A percentile compares a stretch with the other conserved stretches of the same genome.
These are phyloP conservation scores for Colletotrichum echinochloae DNA, from an alignment of 2,329 filamentous ascomycete genomes.

Conservation along the genomic window DNA sequence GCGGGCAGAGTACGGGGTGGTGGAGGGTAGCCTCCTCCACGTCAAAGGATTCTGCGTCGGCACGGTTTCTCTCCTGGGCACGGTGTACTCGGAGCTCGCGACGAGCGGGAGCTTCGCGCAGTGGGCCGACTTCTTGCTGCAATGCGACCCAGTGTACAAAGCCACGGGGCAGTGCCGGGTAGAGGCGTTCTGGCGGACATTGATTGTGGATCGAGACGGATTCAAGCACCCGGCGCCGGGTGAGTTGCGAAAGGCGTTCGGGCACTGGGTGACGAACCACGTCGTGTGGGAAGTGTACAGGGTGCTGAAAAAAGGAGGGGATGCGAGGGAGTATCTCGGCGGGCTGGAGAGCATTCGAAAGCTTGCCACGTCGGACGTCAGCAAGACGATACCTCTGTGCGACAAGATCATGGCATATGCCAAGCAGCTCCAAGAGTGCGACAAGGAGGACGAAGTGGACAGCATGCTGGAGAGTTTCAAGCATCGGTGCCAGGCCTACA, in stretches of 20 bases:
- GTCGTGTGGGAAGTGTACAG: conserved; percentile 28
- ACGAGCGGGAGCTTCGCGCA: conserved; percentile 28
- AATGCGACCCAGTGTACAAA: conserved; percentile 42
- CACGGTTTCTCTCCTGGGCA: conserved; percentile 8
- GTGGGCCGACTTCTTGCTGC: conserved; percentile 38
- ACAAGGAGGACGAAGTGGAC: conserved; percentile 6
- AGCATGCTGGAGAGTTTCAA: conserved; percentile 16
- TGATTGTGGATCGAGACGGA: conserved; percentile 44
- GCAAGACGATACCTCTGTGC: conserved; percentile 10
- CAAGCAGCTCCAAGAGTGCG: conserved; percentile 10
- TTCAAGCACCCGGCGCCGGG: conserved; percentile 13
- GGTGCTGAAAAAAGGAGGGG: conserved; percentile 15
- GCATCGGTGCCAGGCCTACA: conserved; percentile 25
- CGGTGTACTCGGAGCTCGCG: conserved; percentile 30
- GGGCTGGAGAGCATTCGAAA: conserved; percentile 17
- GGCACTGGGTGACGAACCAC: conserved; percentile 31
- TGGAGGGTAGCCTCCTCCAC: conserved; percentile 9
- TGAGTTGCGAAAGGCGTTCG: conserved; percentile 18
- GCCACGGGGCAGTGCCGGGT: conserved; percentile 44
- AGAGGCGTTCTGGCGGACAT: conserved; percentile 46
- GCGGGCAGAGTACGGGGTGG: conserved; percentile 6
- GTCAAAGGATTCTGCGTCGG: conserved; percentile 25
- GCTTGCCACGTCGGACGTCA: conserved; percentile 19
- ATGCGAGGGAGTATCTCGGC: background rate
- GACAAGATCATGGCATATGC: conserved; percentile 14